Evolutionary conservation across 345 rosid species (phyloP), one percentile per base, ranked within the genome.

Genomic region (Clausena lansium): DNA sequence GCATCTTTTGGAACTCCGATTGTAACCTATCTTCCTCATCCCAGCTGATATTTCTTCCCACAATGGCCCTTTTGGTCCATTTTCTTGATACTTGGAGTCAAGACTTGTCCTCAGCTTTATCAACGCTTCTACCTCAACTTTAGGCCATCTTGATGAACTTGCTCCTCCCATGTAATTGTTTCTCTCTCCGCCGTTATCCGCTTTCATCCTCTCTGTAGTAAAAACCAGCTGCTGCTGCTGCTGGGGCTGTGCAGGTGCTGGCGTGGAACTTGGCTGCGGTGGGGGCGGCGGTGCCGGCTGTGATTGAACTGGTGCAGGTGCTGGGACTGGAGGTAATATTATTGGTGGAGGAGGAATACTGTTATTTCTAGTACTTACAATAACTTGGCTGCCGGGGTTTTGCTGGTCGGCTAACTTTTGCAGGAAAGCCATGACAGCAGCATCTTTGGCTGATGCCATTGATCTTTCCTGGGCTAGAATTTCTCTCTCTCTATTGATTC

Each of bases 81-180:
- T 89, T 25, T 91, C 90, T 35, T 81, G 88, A 76, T 91, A 87
- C 78, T 88, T 86, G 0, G 76, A 58, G 38, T 88, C 89, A 2
- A 89, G 87, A 70, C 24, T 81, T 5, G 82, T 83, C 58, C 92
- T 81, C 25, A 91, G 73, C 41, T 76, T 76, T 30, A 91, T 91
- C 27, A 91, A 79, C 10, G 93, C 92, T 69, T 89, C 38, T 32
- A 91, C 87, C 67, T 91, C 95, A 24, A 68, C 88, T 71, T 86
- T 91, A 9, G 95, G 95, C 95, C 95, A 91, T 79, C 95, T 81
- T 0, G 93, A 86, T 6, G 91, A 83, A 68, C 87, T 81, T 45
- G 50, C 10, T 45, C 81, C 30, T 4, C 54, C 55, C 36, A 64
- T 38, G 9, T 35, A n/a, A 30, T 76, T 73, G 36, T 22, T 35